Conservation (phyloP, 805 yeast genomes). For the Metschnikowia cubensis region DNA sequence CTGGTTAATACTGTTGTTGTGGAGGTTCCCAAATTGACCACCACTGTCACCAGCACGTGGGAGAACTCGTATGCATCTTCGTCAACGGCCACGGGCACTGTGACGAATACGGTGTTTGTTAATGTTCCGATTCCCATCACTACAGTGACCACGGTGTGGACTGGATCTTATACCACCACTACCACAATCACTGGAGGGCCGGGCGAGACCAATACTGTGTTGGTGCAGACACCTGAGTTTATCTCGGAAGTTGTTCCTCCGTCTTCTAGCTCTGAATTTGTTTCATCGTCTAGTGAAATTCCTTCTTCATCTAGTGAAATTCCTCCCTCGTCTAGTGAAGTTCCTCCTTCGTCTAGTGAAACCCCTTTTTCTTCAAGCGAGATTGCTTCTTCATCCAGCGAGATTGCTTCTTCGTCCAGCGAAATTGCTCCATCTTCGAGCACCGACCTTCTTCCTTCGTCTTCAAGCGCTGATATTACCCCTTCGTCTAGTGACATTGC, state of each 20-base stretch:
- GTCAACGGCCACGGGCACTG: slow-evolving; percentile 7
- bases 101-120: slow-evolving; percentile 3
- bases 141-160: slow-evolving; percentile 3
- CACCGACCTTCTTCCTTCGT: too few relatives aligned
- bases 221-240: slow-evolving; percentile 8
- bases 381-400: too few relatives aligned
- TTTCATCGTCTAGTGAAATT: too few relatives aligned
- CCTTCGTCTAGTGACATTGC: too few relatives aligned
- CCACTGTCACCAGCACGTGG: slow-evolving; percentile 3
- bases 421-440: too few relatives aligned
- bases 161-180: slow-evolving; percentile 3
- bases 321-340: too few relatives aligned
- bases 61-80: not conserved
- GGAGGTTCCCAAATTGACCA: slow-evolving; percentile 17
- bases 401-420: too few relatives aligned
- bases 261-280: too few relatives aligned
- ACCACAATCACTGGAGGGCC: slow-evolving; percentile 3
- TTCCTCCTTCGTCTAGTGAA: too few relatives aligned
- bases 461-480: too few relatives aligned
- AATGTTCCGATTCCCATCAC: slow-evolving; percentile 8
- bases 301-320: too few relatives aligned
- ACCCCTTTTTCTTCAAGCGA: too few relatives aligned
- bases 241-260: not conserved
- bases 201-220: slow-evolving; percentile 8
- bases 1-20: slow-evolving; percentile 6